Percentiles rank a stretch among this genome's conserved stretches.
Evolutionary conservation across 2,329 filamentous ascomycete species (phyloP).

Genomic region (Penicillium janthinellum): DNA sequence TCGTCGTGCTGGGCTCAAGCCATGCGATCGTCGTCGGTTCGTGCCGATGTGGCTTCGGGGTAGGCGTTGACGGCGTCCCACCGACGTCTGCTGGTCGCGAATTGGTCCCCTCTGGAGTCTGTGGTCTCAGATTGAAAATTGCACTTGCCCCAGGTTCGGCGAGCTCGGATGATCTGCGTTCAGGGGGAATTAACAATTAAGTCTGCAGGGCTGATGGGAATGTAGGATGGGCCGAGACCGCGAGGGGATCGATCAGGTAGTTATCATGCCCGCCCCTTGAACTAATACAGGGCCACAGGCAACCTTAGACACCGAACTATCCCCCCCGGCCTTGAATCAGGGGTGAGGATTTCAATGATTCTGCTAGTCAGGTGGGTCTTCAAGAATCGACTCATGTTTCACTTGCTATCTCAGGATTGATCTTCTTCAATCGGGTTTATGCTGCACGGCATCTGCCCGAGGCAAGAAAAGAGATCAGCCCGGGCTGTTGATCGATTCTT

Average conservation of each 20-base stretch:
- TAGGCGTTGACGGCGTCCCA: constrained; percentile 12
- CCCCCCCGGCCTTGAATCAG: not conserved
- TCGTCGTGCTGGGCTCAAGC: constrained; percentile 16
- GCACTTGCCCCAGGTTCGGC: not conserved
- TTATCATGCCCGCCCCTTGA: not conserved
- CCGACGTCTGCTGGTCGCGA: constrained; percentile 7
- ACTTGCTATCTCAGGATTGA: not conserved
- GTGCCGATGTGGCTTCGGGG: constrained; percentile 28
- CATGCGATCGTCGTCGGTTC: constrained; percentile 27
- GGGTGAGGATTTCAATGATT: not conserved
- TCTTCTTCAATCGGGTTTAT: not conserved
- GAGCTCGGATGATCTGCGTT: not conserved
- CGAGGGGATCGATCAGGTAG: not conserved
- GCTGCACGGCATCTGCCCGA: not conserved
- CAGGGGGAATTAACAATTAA: not conserved
- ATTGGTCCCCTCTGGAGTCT: not conserved
- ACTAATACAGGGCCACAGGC: not conserved
- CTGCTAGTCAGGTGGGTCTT: not conserved
- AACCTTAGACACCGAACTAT: not conserved
- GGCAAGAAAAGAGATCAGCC: not conserved
- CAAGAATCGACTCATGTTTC: not conserved
- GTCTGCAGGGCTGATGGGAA: not conserved
- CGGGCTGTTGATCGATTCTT: not conserved
- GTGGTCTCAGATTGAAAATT: not conserved
- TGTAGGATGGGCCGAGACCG: not conserved